Conservation (phyloP, 2,329 filamentous ascomycete species). For the Colletotrichum sp. region DNA sequence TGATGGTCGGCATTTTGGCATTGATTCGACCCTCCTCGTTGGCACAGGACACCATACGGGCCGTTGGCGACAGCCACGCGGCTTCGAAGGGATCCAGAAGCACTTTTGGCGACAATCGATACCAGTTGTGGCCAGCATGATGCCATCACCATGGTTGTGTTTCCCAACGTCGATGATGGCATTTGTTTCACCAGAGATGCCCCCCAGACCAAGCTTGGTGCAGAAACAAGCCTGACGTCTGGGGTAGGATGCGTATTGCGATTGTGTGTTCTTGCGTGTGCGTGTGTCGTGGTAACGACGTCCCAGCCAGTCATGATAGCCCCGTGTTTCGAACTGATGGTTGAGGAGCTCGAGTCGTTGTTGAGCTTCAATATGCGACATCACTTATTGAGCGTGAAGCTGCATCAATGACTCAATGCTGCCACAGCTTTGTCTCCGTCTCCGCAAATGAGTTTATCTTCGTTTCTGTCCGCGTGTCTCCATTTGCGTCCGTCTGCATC, state of each 20-base stretch:
- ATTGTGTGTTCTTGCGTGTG: not conserved
- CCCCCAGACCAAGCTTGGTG: not conserved
- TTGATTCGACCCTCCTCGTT: constrained; percentile 7
- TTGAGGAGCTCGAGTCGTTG: not conserved
- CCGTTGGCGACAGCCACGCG: constrained; percentile 5
- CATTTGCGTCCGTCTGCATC: not conserved
- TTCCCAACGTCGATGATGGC: not conserved
- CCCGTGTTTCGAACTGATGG: constrained; percentile 16
- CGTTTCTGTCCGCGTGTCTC: not conserved
- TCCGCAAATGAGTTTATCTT: not conserved
- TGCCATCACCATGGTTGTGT: constrained; percentile 13
- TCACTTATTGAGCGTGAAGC: not conserved
- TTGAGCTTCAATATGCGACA: not conserved
- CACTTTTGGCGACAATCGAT: not conserved
- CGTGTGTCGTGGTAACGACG: not conserved
- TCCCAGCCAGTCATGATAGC: not conserved
- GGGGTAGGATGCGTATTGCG: not conserved
- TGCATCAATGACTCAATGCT: not conserved
- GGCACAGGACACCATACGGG: not conserved
- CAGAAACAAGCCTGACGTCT: not conserved
- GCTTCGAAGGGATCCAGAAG: not conserved
- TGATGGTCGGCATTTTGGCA: constrained; percentile 16
- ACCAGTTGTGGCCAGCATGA: not conserved
- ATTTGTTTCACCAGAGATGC: constrained; percentile 5
- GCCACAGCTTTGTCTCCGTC: not conserved